Evolutionary conservation across 163 green algal genomes (phyloP).

Genomic region (Chlorella variabilis): DNA sequence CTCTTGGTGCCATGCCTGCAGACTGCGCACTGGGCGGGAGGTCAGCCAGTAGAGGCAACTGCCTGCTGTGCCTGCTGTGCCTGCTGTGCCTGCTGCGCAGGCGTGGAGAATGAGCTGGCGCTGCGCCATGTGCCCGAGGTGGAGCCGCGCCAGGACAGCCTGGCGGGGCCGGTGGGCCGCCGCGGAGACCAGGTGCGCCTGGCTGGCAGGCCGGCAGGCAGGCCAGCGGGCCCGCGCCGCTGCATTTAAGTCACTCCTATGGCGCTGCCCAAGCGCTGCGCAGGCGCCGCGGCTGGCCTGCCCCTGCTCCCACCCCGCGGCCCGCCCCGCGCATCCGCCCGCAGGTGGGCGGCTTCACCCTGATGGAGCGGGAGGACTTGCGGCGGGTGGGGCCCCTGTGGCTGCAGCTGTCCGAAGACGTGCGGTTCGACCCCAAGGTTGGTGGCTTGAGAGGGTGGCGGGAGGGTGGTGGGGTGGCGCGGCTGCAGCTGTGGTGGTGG

Average conservation of each 20-base stretch:
- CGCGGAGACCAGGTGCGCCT: conserved; percentile 12
- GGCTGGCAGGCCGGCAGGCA: background rate
- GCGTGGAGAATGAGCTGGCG: conserved; percentile 83
- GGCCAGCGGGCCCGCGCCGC: too few species aligned
- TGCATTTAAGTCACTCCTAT: too few species aligned
- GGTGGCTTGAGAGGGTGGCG: too few species aligned
- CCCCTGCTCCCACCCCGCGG: background rate
- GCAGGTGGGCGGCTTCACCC: conserved; percentile 81
- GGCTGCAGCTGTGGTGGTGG: too few species aligned
- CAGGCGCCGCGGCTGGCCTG: too few species aligned
- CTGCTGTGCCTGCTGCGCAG: background rate
- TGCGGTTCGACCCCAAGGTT: conserved; percentile 79
- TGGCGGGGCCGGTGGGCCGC: conserved; percentile 61
- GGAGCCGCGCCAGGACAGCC: conserved; percentile 68
- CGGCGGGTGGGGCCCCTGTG: conserved; percentile 80
- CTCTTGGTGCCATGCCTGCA: too few species aligned
- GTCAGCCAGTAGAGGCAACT: too few species aligned
- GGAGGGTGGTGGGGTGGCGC: too few species aligned
- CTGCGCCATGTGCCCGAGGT: conserved; percentile 82
- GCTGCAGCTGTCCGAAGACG: conserved; percentile 86
- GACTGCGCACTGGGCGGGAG: too few species aligned
- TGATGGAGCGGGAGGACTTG: conserved; percentile 87
- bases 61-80: background rate
- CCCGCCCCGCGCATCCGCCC: background rate
- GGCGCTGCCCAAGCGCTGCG: too few species aligned